phyloP scores from a whole-genome alignment of 176 grass and related monocot genomes.

The maize (Zea mays) region DNA sequence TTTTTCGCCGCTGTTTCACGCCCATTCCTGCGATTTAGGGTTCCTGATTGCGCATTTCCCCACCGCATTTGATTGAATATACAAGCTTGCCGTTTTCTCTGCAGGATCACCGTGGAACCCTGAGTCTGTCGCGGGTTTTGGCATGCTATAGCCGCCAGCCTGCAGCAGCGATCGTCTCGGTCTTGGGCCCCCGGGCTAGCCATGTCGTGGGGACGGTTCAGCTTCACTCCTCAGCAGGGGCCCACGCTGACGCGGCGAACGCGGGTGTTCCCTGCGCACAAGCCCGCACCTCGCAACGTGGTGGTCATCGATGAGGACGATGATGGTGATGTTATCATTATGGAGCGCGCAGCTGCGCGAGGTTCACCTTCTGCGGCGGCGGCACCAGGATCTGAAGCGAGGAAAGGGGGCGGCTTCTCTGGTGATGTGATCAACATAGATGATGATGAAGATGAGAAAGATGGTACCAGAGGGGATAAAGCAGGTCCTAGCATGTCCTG shows the following conservation, averaged over 20 bases:
- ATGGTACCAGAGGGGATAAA: background rate
- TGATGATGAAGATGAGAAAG: conserved; percentile 66
- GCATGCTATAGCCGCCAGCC: conserved; percentile 26
- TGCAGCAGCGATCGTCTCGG: background rate
- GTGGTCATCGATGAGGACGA: conserved; percentile 44
- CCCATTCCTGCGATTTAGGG: conserved; percentile 35
- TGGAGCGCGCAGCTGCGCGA: background rate
- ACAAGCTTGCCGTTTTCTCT: background rate
- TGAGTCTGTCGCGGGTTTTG: background rate
- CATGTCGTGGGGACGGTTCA: conserved; percentile 45
- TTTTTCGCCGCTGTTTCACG: background rate
- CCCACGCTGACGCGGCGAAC: background rate
- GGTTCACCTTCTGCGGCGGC: conserved; percentile 22
- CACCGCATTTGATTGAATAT: conserved; percentile 4
- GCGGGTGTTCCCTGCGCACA: conserved; percentile 9
- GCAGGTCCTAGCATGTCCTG: conserved; percentile 26
- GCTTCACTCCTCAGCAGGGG: background rate
- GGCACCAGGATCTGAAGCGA: conserved; percentile 26
- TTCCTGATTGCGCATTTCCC: conserved; percentile 10
- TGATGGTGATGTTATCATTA: conserved; percentile 44
- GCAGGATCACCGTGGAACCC: conserved; percentile 33
- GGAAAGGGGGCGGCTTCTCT: conserved; percentile 32
- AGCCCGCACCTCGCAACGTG: conserved; percentile 18
- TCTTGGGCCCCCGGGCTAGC: background rate
- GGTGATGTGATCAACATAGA: conserved; percentile 72